Evolutionary conservation across 257 asterid genomes (phyloP).

Genomic region (Jasminum sambac): DNA sequence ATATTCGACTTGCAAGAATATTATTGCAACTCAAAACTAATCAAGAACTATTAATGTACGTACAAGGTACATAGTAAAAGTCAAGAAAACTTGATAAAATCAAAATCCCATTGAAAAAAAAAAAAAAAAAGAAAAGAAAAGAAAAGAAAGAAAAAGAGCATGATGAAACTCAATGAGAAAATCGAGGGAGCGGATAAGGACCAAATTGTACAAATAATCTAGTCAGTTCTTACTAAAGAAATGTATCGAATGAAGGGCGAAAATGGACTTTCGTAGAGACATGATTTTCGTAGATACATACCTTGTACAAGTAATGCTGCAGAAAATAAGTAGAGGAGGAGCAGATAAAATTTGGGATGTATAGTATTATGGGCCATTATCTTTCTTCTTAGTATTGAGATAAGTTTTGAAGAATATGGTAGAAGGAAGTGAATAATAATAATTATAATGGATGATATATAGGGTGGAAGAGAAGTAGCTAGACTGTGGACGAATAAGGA

Average conservation of each 20-base stretch:
- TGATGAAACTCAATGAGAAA: too few relatives aligned
- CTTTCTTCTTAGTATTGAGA: constrained; percentile 8
- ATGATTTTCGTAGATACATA: neutral
- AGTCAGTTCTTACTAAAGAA: neutral
- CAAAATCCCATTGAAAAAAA: neutral
- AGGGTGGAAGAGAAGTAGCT: constrained; percentile 33
- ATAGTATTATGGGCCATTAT: constrained; percentile 35
- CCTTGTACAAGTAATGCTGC: constrained; percentile 51
- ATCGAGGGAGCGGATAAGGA: too few relatives aligned
- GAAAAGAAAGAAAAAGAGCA: too few relatives aligned
- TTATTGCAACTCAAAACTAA: neutral
- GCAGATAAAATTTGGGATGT: constrained; percentile 27
- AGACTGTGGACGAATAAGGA: constrained; percentile 55
- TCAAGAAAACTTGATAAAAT: neutral
- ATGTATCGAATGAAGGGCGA: neutral
- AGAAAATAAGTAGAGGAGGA: constrained; percentile 42
- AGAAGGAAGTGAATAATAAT: constrained; percentile 26
- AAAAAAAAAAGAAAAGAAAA: too few relatives aligned
- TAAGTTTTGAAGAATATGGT: constrained; percentile 19
- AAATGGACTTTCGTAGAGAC: neutral
- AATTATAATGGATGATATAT: constrained; percentile 18
- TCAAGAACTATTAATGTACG: neutral
- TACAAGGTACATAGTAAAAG: neutral
- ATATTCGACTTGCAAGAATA: too few relatives aligned
- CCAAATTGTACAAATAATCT: neutral